These are phyloP conservation scores for Hypomyces perniciosus DNA, from an alignment of 2,329 filamentous ascomycete species.

Conservation along the genomic window DNA sequence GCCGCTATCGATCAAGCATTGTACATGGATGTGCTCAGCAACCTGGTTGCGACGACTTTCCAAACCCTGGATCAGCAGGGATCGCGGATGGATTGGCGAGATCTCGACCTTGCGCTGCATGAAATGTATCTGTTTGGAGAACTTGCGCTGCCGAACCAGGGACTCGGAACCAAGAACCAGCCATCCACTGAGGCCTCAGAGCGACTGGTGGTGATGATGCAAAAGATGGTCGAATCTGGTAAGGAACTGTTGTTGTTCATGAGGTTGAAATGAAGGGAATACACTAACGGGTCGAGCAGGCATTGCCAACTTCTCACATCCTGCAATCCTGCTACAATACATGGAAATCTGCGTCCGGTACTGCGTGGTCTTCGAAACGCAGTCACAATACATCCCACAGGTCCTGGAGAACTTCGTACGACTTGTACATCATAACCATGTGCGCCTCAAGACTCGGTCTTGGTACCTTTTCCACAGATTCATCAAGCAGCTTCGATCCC, in stretches of 20 bases:
- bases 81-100: conserved; percentile 81
- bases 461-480: conserved; percentile 97
- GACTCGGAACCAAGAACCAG: conserved; percentile 78
- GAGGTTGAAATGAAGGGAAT: conserved; percentile 18
- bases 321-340: conserved; percentile 88
- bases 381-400: conserved; percentile 72
- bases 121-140: conserved; percentile 97
- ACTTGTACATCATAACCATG: conserved; percentile 80
- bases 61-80: conserved; percentile 69
- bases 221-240: conserved; percentile 90
- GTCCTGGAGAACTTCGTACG: conserved; percentile 89
- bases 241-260: conserved; percentile 28
- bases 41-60: conserved; percentile 83
- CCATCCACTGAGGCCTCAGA: conserved; percentile 75
- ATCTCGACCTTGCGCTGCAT: conserved; percentile 86
- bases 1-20: conserved; percentile 82
- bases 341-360: conserved; percentile 99
- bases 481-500: conserved; percentile 76
- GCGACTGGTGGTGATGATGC: conserved; percentile 85
- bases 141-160: conserved; percentile 80
- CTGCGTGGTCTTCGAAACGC: conserved; percentile 83
- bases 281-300: conserved; percentile 41
- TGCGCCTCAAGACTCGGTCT: conserved; percentile 80
- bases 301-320: conserved; percentile 79
- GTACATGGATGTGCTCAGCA: conserved; percentile 83